A percentile compares a stretch with the other conserved stretches of the same genome.
Conservation (phyloP, 768 basidiomycete species). For the Lactifluus hygrophoroides region DNA sequence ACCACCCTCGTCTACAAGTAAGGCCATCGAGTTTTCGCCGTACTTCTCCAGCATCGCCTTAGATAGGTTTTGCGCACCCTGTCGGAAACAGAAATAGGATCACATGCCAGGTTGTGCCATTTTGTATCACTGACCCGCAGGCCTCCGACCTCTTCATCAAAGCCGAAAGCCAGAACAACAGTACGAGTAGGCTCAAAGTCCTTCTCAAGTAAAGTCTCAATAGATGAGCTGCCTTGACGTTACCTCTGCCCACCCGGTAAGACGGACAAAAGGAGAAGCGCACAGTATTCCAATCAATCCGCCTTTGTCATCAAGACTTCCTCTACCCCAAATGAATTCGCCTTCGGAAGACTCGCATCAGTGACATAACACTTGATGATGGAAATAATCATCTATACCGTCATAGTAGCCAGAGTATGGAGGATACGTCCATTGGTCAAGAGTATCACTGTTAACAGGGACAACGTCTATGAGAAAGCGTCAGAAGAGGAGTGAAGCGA, state of each 20-base stretch:
- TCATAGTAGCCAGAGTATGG: slow-evolving; percentile 59
- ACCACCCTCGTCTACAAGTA: slow-evolving; percentile 89
- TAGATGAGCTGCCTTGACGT: slow-evolving; percentile 24
- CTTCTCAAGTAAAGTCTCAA: slow-evolving; percentile 34
- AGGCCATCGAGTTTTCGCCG: slow-evolving; percentile 61
- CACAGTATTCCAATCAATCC: slow-evolving; percentile 29
- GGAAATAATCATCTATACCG: slow-evolving; percentile 28
- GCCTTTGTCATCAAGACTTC: slow-evolving; percentile 31
- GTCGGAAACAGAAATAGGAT: background rate
- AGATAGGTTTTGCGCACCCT: slow-evolving; percentile 50
- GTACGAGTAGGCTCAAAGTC: slow-evolving; percentile 32
- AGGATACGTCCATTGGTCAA: slow-evolving; percentile 49
- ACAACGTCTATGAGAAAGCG: slow-evolving; percentile 45
- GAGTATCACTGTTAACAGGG: slow-evolving; percentile 49
- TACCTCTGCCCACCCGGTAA: background rate
- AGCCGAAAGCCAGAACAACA: slow-evolving; percentile 28
- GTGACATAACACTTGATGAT: too few relatives aligned
- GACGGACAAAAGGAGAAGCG: background rate
- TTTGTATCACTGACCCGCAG: slow-evolving; percentile 12
- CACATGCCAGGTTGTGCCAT: background rate
- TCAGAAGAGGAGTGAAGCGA: background rate
- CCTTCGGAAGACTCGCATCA: slow-evolving; percentile 13
- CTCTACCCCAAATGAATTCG: slow-evolving; percentile 29
- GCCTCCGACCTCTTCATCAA: slow-evolving; percentile 36
- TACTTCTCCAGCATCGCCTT: slow-evolving; percentile 47